Conservation (phyloP, 768 basidiomycete genomes). For the Agrocybe pediades region DNA sequence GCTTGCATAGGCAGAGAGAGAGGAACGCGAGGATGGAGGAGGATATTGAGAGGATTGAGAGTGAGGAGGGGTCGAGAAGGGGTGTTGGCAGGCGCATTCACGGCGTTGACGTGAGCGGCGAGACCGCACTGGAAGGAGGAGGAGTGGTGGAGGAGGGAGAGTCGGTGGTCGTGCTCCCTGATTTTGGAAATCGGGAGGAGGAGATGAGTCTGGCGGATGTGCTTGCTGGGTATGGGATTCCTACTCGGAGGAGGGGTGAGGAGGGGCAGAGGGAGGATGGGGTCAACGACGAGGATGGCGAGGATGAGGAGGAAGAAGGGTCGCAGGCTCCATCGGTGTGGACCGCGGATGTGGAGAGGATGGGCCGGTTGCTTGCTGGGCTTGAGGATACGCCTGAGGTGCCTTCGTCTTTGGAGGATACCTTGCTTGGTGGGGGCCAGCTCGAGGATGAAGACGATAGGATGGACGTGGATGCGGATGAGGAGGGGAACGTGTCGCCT, state of each 20-base stretch:
- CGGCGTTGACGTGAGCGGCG: not conserved
- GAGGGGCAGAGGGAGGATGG: not conserved
- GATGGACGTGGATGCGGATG: constrained; percentile 18
- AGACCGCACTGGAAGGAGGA: constrained; percentile 1
- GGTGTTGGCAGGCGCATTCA: not conserved
- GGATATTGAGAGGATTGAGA: not conserved
- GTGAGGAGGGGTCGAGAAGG: constrained; percentile 1
- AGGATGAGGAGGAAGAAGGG: constrained; percentile 13
- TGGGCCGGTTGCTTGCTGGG: too few species aligned
- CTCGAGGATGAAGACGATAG: constrained; percentile 30
- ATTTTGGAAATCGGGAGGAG: constrained; percentile 52
- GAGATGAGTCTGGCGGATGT: constrained; percentile 61
- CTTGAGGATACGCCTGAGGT: too few species aligned
- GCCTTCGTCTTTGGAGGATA: constrained; percentile 1
- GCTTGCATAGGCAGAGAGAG: not conserved
- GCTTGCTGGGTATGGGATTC: constrained; percentile 50
- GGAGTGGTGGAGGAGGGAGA: constrained; percentile 19
- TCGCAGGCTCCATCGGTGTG: constrained; percentile 13
- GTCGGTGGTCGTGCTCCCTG: constrained; percentile 57
- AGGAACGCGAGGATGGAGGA: not conserved
- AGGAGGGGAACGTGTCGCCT: constrained; percentile 10
- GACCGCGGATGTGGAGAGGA: constrained; percentile 1
- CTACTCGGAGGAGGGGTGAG: constrained; percentile 33
- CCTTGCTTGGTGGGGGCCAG: constrained; percentile 4
- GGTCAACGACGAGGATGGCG: constrained; percentile 14